Base-by-base conservation (phyloP, 2,329 filamentous ascomycete species). In the Aspergillus calidoustus region DNA sequence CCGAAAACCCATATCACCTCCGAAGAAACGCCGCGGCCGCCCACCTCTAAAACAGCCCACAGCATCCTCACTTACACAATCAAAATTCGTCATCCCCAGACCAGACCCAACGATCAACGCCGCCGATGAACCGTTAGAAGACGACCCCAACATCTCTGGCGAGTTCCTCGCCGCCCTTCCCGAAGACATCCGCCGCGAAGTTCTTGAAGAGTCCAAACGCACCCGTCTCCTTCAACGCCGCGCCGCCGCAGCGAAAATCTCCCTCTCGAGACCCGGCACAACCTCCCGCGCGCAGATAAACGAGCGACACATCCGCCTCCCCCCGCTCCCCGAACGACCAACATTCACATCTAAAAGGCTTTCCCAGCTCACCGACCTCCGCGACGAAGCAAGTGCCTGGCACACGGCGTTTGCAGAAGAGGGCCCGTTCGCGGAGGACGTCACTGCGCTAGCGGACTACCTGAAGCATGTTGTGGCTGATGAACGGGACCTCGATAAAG, bases 91-190 rank as follows among this genome's bases (percentile, higher is more conserved):
- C 47, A 71, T 79, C n/a, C 54, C 71, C 9, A 68, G 66, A 54
- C 53, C 71, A 7, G 53, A 65, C 17, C 61, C 62, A 46, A 47
- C 65, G 46, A 59, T 67, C 49, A 25, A 54, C 56, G 64, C n/a
- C 58, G 60, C 41, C 43, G 64, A 67, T 34, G 62, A 67, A 8
- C 58, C 54, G 6, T 38, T 72, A 1, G 64, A 72, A 9, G 60
- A 67, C 6, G 70, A 72, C 7, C 60, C 65, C 41, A 68, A 74
- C 52, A 75, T 92, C 3, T 89, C 92, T 61, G 81, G 86, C 0
- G 87, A 89, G 0, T 93, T 97, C 70, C 86, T 98, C 3, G 87
- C 89, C 1, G 92, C 93, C 17, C 81, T 98, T 0, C 94, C 94
- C 0, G 88, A 91, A 66, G 91, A 96, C 51, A 85, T 96, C 51